Evolutionary conservation across 164 flowering plant species (phyloP).

Genomic region (Nymphaea colorata): DNA sequence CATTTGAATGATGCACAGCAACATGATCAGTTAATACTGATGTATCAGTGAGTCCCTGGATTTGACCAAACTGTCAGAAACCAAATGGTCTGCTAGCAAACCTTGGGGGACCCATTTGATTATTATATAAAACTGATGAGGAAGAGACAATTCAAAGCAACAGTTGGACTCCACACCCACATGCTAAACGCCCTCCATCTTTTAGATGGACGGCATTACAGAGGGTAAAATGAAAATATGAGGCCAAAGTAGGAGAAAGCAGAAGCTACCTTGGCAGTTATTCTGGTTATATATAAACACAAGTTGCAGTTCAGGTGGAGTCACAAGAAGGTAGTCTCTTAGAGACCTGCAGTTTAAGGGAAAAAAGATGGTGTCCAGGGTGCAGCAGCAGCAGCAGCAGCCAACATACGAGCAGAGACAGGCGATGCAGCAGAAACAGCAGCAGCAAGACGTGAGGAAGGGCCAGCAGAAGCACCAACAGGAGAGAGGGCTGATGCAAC

Average conservation of each 20-base stretch:
- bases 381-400: background rate
- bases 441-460: slow-evolving; percentile 11
- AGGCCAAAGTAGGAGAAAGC: background rate
- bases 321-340: background rate
- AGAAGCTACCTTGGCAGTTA: background rate
- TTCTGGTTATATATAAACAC: background rate
- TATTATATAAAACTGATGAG: no score
- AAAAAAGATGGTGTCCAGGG: background rate
- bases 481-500: slow-evolving; percentile 33
- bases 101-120: no score
- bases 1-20: no score
- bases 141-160: no score
- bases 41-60: no score
- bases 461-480: slow-evolving; percentile 17
- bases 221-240: background rate
- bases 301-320: background rate
- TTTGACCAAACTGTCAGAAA: no score
- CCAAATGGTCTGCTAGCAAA: no score
- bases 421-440: slow-evolving; percentile 7
- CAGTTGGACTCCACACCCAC: no score
- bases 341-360: background rate
- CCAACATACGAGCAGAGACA: background rate
- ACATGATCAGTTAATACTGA: no score
- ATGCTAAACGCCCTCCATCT: no score
- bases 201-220: no score